phyloP scores from a whole-genome alignment of 257 asterid species.

The Solanum piurae region DNA sequence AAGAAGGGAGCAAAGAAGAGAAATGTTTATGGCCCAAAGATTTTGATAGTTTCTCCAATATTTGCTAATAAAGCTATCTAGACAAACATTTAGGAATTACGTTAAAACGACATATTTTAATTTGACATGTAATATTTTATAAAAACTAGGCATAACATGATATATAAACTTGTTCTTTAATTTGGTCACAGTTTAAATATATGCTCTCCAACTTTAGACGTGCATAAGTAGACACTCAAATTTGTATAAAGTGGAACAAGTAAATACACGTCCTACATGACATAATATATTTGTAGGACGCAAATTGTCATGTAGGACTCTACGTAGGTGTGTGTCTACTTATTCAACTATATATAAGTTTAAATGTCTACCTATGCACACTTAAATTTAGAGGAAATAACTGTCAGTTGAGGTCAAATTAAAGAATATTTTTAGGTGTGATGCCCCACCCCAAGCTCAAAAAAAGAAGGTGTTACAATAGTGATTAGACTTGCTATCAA shows the following conservation, averaged over 20 bases:
- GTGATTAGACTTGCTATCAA: constrained; percentile 9
- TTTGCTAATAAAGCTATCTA: neutral
- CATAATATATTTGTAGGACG: too few relatives aligned
- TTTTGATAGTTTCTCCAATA: neutral
- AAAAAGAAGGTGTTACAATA: neutral
- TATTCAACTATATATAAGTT: too few relatives aligned
- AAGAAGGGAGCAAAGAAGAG: neutral
- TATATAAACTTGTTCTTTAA: neutral
- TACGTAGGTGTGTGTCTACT: neutral
- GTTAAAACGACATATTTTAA: neutral
- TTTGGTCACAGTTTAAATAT: too few relatives aligned
- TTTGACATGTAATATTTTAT: neutral
- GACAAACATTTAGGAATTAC: neutral
- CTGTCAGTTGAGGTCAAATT: too few relatives aligned
- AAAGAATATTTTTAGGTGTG: neutral
- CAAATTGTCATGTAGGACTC: neutral
- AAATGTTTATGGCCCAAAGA: neutral
- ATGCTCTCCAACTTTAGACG: too few relatives aligned
- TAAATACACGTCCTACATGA: too few relatives aligned
- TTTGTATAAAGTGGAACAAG: neutral
- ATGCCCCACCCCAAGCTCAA: neutral
- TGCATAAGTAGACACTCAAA: too few relatives aligned
- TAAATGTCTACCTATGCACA: neutral
- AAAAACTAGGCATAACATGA: neutral
- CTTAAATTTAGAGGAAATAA: too few relatives aligned